A percentile compares a stretch with the other conserved stretches of the same genome.
These are phyloP conservation scores for Orbilia quercus DNA, from an alignment of 2,329 filamentous ascomycete genomes.

Conservation along the genomic window DNA sequence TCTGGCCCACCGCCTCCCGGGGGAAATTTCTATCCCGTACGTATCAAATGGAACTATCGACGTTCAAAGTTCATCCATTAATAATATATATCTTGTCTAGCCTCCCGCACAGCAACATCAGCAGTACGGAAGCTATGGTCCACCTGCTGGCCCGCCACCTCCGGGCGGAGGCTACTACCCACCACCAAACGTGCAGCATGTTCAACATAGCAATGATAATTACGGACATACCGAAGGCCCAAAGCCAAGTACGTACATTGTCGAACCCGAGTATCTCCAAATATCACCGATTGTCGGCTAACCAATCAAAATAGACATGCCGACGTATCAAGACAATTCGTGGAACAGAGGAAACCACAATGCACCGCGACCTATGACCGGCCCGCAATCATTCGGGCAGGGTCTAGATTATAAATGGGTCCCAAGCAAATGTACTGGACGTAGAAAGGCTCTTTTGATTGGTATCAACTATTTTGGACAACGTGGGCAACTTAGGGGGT, in stretches of 20 bases:
- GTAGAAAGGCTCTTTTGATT: constrained; percentile 78
- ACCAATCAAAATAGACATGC: constrained; percentile 27
- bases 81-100: constrained; percentile 7
- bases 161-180: constrained; percentile 37
- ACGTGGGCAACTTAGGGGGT: constrained; percentile 76
- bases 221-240: constrained; percentile 49
- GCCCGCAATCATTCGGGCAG: constrained; percentile 46
- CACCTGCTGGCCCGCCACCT: constrained; percentile 35
- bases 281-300: not conserved
- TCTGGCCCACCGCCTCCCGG: constrained; percentile 28
- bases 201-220: constrained; percentile 32
- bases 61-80: not conserved
- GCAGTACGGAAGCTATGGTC: constrained; percentile 38
- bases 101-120: constrained; percentile 17
- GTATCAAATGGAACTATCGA: not conserved
- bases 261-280: not conserved
- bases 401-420: constrained; percentile 50
- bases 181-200: constrained; percentile 42
- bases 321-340: constrained; percentile 38
- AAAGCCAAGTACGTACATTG: constrained; percentile 30
- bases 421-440: constrained; percentile 72
- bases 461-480: constrained; percentile 85
- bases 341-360: constrained; percentile 45
- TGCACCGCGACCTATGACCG: constrained; percentile 35
- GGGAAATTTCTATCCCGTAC: constrained; percentile 34